A percentile compares a stretch with the other conserved stretches of the same genome.
Evolutionary conservation across 2,329 filamentous ascomycete species (phyloP).

Genomic region (Cercospora nicotianae): DNA sequence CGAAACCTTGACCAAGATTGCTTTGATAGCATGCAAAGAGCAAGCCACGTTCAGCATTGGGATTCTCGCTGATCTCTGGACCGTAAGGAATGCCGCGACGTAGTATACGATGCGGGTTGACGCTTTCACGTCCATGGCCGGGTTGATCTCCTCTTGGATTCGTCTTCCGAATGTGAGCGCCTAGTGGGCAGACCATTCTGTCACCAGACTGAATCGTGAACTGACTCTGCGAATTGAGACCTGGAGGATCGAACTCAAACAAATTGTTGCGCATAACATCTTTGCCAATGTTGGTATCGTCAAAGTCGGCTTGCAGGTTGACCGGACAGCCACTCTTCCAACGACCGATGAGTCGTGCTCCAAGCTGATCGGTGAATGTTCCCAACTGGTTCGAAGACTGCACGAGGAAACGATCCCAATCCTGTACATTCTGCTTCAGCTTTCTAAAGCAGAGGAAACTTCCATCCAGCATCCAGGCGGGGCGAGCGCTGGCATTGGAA

Average conservation of each 20-base stretch:
- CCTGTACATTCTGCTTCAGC: conserved; percentile 48
- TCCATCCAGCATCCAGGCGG: conserved; percentile 48
- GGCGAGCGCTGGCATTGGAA: conserved; percentile 19
- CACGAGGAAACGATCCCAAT: conserved; percentile 46
- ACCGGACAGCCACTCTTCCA: conserved; percentile 42
- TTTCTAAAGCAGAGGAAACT: conserved; percentile 50
- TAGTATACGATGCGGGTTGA: conserved; percentile 42
- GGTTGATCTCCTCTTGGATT: conserved; percentile 45
- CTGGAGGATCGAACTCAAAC: conserved; percentile 42
- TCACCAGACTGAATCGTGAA: conserved; percentile 41
- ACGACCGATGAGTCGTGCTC: conserved; percentile 47
- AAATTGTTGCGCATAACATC: conserved; percentile 38
- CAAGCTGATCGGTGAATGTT: conserved; percentile 42
- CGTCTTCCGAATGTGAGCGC: conserved; percentile 51
- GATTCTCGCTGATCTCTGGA: conserved; percentile 37
- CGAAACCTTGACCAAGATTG: conserved; percentile 45
- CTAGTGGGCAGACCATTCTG: conserved; percentile 47
- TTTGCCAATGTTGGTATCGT: conserved; percentile 37
- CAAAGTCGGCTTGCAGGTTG: conserved; percentile 28
- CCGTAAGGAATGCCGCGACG: conserved; percentile 49
- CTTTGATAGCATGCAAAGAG: conserved; percentile 51
- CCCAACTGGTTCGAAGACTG: conserved; percentile 35
- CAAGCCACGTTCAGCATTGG: conserved; percentile 45
- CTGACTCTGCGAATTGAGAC: conserved; percentile 35
- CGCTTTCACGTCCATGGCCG: conserved; percentile 19